Base-by-base conservation (phyloP, 768 basidiomycete species). In the Naganishia friedmannii region DNA sequence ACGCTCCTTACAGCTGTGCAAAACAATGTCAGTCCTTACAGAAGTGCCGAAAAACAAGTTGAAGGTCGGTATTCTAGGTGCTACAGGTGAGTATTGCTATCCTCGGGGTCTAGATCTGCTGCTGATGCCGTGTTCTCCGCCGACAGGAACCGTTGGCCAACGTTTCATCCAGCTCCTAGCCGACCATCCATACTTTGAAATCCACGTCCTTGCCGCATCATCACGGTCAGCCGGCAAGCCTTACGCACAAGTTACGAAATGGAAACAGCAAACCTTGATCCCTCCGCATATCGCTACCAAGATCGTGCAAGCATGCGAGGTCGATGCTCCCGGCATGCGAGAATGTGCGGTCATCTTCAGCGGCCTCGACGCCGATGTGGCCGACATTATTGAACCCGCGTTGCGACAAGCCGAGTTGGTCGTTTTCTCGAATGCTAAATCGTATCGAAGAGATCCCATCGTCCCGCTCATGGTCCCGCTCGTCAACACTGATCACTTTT, bases 371-470 rank as follows among this genome's bases (percentile, higher is more conserved):
- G 88, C 90, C 21, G 93, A 96, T 77, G 94, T 88, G 32, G 95
- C 95, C 37, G 93, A 94, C 13, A 91, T 94, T 15, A 93, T 98
- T 80, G 95, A 99, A 85, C 83, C 85, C 31, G 88, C 90, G 0
- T 95, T 98, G 82, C 85, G 94, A 73, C 79, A 85, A 19, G 92
- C 95, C 26, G 90, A 98, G 76, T 86, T 95, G 28, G 88, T 90
- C 67, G 89, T 99, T 13, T 99, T 97, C 82, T 95, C 93, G 26
- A 98, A 99, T 73, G 88, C 95, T n/a, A 96, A 95, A 83, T 96
- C 93, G 82, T 92, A 89, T 82, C 87, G 96, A 57, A 85, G 94
- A 23, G 95, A 97, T 80, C 92, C 93, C 1, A 84, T 87, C 73
- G 92, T 95, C 7, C 96, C 96, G 0, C 90, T 99, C 78, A 87